Percentiles rank a stretch among this genome's conserved stretches.
Conservation (phyloP, 306 rosid genomes). For the Canavalia gladiata region DNA sequence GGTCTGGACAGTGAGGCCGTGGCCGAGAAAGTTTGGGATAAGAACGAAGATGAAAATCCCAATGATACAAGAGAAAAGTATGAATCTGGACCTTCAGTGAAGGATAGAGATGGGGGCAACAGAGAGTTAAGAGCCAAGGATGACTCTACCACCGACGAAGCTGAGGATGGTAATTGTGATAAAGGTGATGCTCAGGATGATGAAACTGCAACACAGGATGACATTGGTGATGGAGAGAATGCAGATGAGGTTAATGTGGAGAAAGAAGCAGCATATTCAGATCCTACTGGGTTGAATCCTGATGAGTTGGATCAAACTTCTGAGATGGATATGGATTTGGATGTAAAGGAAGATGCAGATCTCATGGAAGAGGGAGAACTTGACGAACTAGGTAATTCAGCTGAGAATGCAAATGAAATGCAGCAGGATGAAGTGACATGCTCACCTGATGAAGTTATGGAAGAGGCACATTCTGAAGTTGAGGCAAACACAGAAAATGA, state of each 20-base stretch:
- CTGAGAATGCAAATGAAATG: constrained; percentile 49
- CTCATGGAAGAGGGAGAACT: constrained; percentile 64
- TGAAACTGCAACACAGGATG: constrained; percentile 53
- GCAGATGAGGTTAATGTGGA: constrained; percentile 63
- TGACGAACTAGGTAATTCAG: constrained; percentile 55
- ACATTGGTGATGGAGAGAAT: constrained; percentile 60
- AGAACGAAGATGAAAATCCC: constrained; percentile 76
- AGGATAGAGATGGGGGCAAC: constrained; percentile 64
- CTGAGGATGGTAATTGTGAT: constrained; percentile 58
- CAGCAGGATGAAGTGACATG: constrained; percentile 54
- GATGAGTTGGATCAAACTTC: constrained; percentile 67
- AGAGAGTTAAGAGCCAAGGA: constrained; percentile 87
- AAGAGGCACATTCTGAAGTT: constrained; percentile 62
- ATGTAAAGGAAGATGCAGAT: constrained; percentile 60
- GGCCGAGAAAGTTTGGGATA: constrained; percentile 77
- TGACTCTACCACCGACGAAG: constrained; percentile 61
- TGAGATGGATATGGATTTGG: constrained; percentile 64
- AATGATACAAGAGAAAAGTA: constrained; percentile 61
- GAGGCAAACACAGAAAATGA: constrained; percentile 63
- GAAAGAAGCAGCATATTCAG: constrained; percentile 67
- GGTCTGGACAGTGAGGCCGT: constrained; percentile 72
- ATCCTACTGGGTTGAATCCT: constrained; percentile 64
- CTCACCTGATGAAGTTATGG: constrained; percentile 75
- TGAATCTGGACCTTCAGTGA: constrained; percentile 79
- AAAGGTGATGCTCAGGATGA: constrained; percentile 60